Conservation (phyloP, 257 asterid genomes). For the Cruciata laevipes region DNA sequence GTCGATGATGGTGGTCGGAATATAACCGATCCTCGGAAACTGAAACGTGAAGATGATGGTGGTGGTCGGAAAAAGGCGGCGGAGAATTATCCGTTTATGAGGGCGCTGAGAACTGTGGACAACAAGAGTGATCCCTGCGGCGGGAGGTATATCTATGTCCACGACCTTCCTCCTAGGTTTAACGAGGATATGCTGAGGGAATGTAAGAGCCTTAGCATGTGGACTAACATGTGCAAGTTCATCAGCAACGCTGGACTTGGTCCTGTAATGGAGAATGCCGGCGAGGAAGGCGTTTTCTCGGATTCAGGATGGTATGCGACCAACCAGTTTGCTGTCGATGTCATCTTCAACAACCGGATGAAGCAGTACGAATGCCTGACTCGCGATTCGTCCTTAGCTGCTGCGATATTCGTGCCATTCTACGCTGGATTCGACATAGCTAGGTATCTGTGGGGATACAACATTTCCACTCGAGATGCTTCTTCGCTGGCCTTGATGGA, state of each 20-base stretch:
- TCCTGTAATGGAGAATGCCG: constrained; percentile 34
- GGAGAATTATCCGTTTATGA: constrained; percentile 46
- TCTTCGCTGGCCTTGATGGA: constrained; percentile 70
- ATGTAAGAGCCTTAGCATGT: constrained; percentile 33
- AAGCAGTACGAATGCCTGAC: constrained; percentile 43
- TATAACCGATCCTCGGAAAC: neutral
- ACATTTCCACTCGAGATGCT: constrained; percentile 57
- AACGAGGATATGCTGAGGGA: constrained; percentile 46
- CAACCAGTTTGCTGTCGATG: constrained; percentile 45
- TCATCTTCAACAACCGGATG: constrained; percentile 38
- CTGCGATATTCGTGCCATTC: constrained; percentile 49
- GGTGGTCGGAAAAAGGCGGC: constrained; percentile 16
- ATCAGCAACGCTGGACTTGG: constrained; percentile 40
- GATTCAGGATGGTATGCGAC: constrained; percentile 44
- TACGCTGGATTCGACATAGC: constrained; percentile 84
- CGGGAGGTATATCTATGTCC: constrained; percentile 39
- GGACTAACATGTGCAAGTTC: constrained; percentile 46
- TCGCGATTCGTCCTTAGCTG: constrained; percentile 39
- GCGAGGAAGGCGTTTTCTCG: constrained; percentile 33
- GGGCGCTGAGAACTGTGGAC: constrained; percentile 57
- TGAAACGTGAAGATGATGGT: neutral
- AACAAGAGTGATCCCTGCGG: constrained; percentile 81
- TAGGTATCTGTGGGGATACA: constrained; percentile 77
- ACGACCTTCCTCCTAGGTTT: constrained; percentile 39
- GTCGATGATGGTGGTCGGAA: constrained; percentile 12